Evolutionary conservation across 2,329 filamentous ascomycete genomes (phyloP).

Genomic region (Cladosporium sphaerospermum): DNA sequence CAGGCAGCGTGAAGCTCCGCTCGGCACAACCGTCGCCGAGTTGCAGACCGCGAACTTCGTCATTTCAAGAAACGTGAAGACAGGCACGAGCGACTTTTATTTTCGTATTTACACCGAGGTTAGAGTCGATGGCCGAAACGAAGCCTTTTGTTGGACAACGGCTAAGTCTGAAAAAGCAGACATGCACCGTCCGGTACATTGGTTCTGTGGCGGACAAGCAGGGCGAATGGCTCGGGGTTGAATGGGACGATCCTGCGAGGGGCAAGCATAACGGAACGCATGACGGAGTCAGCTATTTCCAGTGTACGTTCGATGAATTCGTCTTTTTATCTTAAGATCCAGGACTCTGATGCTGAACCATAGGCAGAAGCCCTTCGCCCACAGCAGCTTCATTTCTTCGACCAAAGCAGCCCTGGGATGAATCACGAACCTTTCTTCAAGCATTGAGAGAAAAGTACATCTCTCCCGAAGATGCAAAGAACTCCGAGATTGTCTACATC

Average conservation of each 20-base stretch:
- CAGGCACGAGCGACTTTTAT: background rate
- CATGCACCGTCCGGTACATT: conserved; percentile 80
- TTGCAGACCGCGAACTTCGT: background rate
- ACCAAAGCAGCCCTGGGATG: conserved; percentile 64
- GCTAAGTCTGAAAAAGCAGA: conserved; percentile 67
- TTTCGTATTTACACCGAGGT: background rate
- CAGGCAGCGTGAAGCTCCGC: conserved; percentile 1
- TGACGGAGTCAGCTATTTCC: conserved; percentile 73
- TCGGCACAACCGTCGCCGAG: conserved; percentile 8
- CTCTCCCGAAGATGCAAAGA: conserved; percentile 38
- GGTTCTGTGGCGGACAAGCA: conserved; percentile 70
- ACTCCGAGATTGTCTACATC: conserved; percentile 58
- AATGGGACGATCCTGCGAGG: conserved; percentile 84
- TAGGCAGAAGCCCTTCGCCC: conserved; percentile 56
- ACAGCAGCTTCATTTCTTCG: conserved; percentile 84
- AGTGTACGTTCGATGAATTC: conserved; percentile 55
- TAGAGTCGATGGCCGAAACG: background rate
- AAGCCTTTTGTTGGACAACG: conserved; percentile 54
- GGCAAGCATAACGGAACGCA: conserved; percentile 89
- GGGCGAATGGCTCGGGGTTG: conserved; percentile 83
- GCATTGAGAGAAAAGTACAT: conserved; percentile 82
- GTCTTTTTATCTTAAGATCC: conserved; percentile 8
- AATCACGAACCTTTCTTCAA: conserved; percentile 65
- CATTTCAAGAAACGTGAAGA: background rate
- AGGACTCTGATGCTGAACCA: conserved; percentile 20